Conservation (phyloP, 768 basidiomycete genomes). For the Suillus subaureus region DNA sequence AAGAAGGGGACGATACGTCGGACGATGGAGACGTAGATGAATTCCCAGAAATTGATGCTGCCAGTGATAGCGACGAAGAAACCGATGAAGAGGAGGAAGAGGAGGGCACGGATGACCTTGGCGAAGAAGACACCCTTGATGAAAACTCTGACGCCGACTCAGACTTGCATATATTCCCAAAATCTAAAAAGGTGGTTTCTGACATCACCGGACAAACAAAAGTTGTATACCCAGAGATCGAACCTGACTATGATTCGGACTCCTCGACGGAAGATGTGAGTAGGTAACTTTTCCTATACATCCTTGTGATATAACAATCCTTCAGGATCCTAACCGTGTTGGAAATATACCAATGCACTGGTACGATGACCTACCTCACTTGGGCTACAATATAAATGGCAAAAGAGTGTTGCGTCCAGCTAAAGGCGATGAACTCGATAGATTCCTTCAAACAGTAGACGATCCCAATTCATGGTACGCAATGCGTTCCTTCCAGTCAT, state of each 20-base stretch:
- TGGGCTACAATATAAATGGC: slow-evolving; percentile 95
- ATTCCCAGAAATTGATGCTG: slow-evolving; percentile 69
- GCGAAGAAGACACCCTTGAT: slow-evolving; percentile 37
- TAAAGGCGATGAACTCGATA: slow-evolving; percentile 95
- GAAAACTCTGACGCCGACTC: slow-evolving; percentile 39
- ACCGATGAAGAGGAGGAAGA: slow-evolving; percentile 39
- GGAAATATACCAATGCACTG: slow-evolving; percentile 96
- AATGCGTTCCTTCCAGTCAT: slow-evolving; percentile 2
- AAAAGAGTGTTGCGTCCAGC: slow-evolving; percentile 93
- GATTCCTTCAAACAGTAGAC: slow-evolving; percentile 91
- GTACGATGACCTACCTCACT: slow-evolving; percentile 99
- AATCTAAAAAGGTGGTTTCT: slow-evolving; percentile 70
- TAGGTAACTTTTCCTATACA: slow-evolving; percentile 13
- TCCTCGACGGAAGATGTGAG: slow-evolving; percentile 90
- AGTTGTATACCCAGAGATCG: slow-evolving; percentile 84
- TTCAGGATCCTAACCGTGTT: slow-evolving; percentile 89
- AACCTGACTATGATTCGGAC: slow-evolving; percentile 89
- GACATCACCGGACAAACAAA: slow-evolving; percentile 84
- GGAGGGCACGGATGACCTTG: slow-evolving; percentile 37
- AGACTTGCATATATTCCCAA: slow-evolving; percentile 60
- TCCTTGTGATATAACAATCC: slow-evolving; percentile 15
- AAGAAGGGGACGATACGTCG: slow-evolving; percentile 38
- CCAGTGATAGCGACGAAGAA: slow-evolving; percentile 43
- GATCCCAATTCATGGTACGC: slow-evolving; percentile 86
- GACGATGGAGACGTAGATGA: slow-evolving; percentile 67